phyloP scores from a whole-genome alignment of 2,329 filamentous ascomycete genomes.

The Geoglossum cookeanum region DNA sequence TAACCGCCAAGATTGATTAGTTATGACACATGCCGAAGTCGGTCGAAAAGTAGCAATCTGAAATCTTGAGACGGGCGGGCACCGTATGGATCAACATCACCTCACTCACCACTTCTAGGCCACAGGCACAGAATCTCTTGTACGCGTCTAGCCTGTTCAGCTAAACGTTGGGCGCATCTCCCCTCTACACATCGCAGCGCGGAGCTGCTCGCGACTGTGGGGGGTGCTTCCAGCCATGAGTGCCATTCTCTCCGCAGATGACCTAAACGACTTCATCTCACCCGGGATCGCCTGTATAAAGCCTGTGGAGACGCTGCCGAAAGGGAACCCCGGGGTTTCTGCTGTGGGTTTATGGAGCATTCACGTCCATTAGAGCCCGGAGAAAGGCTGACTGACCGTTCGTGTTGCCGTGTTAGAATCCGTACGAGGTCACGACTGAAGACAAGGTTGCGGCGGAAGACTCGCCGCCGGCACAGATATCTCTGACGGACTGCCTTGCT shows the following conservation, averaged over 20 bases:
- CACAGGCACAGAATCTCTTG: no score
- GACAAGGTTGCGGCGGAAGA: constrained; percentile 44
- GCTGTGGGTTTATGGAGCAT: no score
- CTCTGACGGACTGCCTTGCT: constrained; percentile 88
- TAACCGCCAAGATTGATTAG: no score
- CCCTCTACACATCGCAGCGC: background rate
- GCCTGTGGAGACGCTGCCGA: constrained; percentile 77
- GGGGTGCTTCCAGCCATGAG: constrained; percentile 44
- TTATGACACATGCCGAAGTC: no score
- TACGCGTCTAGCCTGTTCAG: no score
- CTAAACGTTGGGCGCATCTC: background rate
- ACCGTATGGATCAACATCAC: no score
- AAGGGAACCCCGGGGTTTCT: constrained; percentile 26
- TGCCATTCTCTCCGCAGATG: constrained; percentile 89
- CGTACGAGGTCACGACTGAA: constrained; percentile 84
- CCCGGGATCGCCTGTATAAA: constrained; percentile 97
- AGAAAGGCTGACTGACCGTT: background rate
- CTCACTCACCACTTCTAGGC: no score
- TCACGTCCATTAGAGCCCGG: constrained; percentile 9
- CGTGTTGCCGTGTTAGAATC: constrained; percentile 23
- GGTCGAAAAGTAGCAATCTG: no score
- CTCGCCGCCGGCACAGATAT: constrained; percentile 57
- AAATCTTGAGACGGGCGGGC: no score
- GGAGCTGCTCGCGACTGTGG: background rate
- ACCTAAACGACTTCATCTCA: constrained; percentile 97